A percentile compares a stretch with the other conserved stretches of the same genome.
Evolutionary conservation across 2,329 filamentous ascomycete species (phyloP).

Genomic region (Diaporthe helianthi): DNA sequence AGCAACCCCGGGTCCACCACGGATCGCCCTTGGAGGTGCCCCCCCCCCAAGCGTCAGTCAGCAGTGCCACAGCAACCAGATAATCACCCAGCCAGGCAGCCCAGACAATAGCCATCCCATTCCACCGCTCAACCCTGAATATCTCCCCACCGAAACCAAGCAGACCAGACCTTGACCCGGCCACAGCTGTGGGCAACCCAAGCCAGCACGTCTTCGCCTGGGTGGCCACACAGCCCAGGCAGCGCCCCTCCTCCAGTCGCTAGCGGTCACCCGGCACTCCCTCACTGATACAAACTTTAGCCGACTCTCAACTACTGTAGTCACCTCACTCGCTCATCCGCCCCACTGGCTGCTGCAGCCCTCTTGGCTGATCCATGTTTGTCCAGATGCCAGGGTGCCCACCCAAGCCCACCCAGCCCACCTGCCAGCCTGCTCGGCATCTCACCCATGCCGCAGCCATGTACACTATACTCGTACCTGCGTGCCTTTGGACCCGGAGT

Average conservation of each 20-base stretch:
- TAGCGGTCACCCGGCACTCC: background rate
- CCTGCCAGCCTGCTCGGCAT: slow-evolving; percentile 13
- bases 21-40: slow-evolving; percentile 1
- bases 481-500: slow-evolving; percentile 6
- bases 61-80: slow-evolving; percentile 25
- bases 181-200: slow-evolving; percentile 17
- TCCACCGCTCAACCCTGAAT: slow-evolving; percentile 19
- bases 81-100: slow-evolving; percentile 2
- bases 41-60: slow-evolving; percentile 8
- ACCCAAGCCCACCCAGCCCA: slow-evolving; percentile 13
- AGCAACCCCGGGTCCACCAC: slow-evolving; percentile 17
- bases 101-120: slow-evolving; percentile 17
- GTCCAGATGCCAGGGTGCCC: background rate
- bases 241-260: background rate
- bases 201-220: background rate
- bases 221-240: slow-evolving; percentile 15
- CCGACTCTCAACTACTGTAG: background rate
- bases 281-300: background rate
- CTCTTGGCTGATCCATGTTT: slow-evolving; percentile 8
- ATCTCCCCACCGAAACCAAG: slow-evolving; percentile 11
- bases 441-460: slow-evolving; percentile 1
- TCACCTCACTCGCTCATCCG: slow-evolving; percentile 7
- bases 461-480: slow-evolving; percentile 12
- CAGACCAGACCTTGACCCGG: slow-evolving; percentile 9
- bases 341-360: slow-evolving; percentile 20